phyloP scores from a whole-genome alignment of 2,329 filamentous ascomycete species.

The Grosmannia serpens region DNA sequence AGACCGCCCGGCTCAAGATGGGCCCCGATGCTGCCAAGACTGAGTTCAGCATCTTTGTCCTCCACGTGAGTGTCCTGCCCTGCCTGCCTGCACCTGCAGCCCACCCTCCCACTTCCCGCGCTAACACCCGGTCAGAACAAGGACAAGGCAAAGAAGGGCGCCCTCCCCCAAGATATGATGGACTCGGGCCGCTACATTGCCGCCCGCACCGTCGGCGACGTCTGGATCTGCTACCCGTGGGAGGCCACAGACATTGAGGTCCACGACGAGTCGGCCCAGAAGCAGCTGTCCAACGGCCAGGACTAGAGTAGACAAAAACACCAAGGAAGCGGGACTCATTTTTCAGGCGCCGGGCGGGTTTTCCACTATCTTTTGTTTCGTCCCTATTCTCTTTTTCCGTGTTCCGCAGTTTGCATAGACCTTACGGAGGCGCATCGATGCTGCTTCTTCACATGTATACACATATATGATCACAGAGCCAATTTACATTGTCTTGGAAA shows the following conservation, averaged over 20 bases:
- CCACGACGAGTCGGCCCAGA: slow-evolving; percentile 61
- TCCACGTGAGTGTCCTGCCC: slow-evolving; percentile 52
- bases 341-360: not conserved
- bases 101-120: slow-evolving; percentile 1
- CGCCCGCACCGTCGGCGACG: slow-evolving; percentile 78
- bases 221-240: slow-evolving; percentile 99
- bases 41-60: slow-evolving; percentile 85
- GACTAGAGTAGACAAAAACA: not conserved
- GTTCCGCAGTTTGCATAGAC: not conserved
- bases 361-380: not conserved
- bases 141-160: slow-evolving; percentile 90
- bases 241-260: slow-evolving; percentile 90
- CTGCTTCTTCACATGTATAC: not conserved
- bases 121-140: no score
- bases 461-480: not conserved
- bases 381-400: not conserved
- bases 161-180: slow-evolving; percentile 68
- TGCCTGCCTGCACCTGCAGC: slow-evolving; percentile 8
- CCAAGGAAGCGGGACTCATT: not conserved
- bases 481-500: not conserved
- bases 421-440: not conserved
- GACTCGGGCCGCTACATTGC: slow-evolving; percentile 65
- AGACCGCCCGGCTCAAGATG: slow-evolving; percentile 62
- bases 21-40: slow-evolving; percentile 58
- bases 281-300: slow-evolving; percentile 19